These are phyloP conservation scores for Neurospora sp. DNA, from an alignment of 495 filamentous ascomycete genomes.

Conservation along the genomic window DNA sequence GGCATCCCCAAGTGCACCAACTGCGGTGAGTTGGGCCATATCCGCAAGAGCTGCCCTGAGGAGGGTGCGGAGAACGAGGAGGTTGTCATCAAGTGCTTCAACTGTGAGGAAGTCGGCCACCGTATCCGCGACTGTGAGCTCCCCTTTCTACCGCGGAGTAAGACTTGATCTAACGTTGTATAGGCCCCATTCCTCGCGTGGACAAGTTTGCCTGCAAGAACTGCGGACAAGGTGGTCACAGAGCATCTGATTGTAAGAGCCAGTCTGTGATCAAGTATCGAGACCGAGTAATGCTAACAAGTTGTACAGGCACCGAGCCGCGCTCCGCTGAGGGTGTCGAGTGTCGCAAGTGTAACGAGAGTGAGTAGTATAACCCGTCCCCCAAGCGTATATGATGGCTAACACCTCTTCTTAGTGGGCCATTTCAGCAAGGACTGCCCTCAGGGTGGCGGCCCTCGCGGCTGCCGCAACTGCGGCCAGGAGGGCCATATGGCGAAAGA, in stretches of 20 bases:
- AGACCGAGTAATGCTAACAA: constrained; percentile 25
- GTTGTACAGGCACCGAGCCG: constrained; percentile 43
- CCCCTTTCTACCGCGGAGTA: constrained; percentile 6
- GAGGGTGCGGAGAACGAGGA: constrained; percentile 42
- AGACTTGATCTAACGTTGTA: constrained; percentile 17
- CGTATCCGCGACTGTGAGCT: constrained; percentile 57
- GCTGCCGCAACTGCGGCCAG: constrained; percentile 61
- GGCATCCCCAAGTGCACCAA: constrained; percentile 58
- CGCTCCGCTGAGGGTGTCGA: constrained; percentile 64
- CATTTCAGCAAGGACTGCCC: constrained; percentile 84
- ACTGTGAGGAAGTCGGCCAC: constrained; percentile 62
- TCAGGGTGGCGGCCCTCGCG: constrained; percentile 35
- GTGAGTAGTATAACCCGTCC: constrained; percentile 27
- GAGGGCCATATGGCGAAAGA: constrained; percentile 51
- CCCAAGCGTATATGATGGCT: constrained; percentile 4
- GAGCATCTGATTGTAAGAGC: constrained; percentile 29
- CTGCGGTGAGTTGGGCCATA: constrained; percentile 69
- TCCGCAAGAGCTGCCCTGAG: constrained; percentile 53
- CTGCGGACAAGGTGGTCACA: constrained; percentile 49
- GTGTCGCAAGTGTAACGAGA: constrained; percentile 66
- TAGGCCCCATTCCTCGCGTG: constrained; percentile 41
- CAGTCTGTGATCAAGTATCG: neutral
- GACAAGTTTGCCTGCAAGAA: constrained; percentile 68
- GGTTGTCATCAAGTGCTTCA: constrained; percentile 56
- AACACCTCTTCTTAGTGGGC: constrained; percentile 42